Conservation (phyloP, 73 alveolate species). For the Paramecium primaurelia region DNA sequence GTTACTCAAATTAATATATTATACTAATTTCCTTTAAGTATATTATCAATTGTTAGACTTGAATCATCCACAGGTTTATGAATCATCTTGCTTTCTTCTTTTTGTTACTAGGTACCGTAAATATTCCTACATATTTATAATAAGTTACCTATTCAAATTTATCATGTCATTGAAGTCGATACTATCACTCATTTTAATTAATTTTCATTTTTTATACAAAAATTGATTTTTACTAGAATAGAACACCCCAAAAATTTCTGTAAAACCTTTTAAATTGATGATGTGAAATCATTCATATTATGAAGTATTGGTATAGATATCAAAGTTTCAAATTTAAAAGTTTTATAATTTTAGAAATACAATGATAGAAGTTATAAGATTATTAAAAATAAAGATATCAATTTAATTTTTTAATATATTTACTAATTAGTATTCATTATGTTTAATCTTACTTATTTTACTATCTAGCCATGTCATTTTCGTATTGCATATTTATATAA, state of each 20-base stretch:
- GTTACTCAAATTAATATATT: neutral
- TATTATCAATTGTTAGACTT: neutral
- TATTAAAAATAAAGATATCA: neutral
- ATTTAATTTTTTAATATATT: neutral
- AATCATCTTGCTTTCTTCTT: neutral
- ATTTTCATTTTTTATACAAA: neutral
- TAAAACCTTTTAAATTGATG: no score
- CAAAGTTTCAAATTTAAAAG: no score
- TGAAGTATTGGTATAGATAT: no score
- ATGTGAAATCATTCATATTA: no score
- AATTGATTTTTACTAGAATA: neutral
- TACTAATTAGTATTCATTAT: neutral
- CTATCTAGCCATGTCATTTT: neutral
- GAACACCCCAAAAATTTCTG: neutral
- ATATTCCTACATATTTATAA: neutral
- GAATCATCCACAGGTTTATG: neutral
- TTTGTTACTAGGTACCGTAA: neutral
- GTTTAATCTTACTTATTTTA: neutral
- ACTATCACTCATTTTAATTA: neutral
- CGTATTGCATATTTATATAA: constrained; percentile 1
- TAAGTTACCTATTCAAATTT: neutral
- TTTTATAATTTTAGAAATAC: no score
- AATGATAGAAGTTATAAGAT: neutral
- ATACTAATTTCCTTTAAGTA: neutral
- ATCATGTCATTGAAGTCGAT: neutral